Evolutionary conservation across 768 basidiomycete genomes (phyloP), one percentile per base, ranked within the genome.

Genomic region (Obba rivulosa): DNA sequence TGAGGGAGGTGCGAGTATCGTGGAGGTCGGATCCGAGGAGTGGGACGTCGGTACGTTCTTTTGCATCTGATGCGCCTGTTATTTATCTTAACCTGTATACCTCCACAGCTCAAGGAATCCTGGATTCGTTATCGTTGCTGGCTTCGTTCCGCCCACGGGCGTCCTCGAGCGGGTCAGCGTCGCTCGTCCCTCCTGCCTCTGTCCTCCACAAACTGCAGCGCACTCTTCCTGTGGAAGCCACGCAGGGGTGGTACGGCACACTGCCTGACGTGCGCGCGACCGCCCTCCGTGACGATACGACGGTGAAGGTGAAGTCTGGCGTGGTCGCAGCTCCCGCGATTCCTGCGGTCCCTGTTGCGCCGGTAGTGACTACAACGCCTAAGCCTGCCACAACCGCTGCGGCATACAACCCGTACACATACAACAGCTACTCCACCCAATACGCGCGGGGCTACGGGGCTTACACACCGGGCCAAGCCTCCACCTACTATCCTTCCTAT

Each of bases 201-300:
- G 65, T 80, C 48, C 75, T 92, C n/a, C 84, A 77, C 54, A 81
- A 77, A 57, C 73, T 92, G 2, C 84, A 88, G 56, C 79, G 74
- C 18, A 85, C 85, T 1, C 69, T 92, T 2, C 85, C 83, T 1
- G 60, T 77, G 21, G 72, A 74, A 8, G 73, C 83, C 14, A 70
- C 78, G 2, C 69, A 70, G 48, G 84, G 87, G 18, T 92, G 87
- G 87, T 70, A 80, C 55, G 88, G 88, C 31, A 90, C 81, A 2
- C 74, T 91, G 3, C 79, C 83, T 10, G 58, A 78, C 11, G 69
- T 74, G 41, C 72, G 75, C 21, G 50, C 76, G 9, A 74, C 76
- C 0, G 85, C 87, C 4, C 74, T 90, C 14, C 79, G 82, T 16
- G 88, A 90, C 62, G 81, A 91, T 59, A 75, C 78, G 3, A 92